A percentile compares a stretch with the other conserved stretches of the same genome.
These are phyloP conservation scores for Penicillium pulvis DNA, from an alignment of 495 filamentous ascomycete genomes.

Conservation along the genomic window DNA sequence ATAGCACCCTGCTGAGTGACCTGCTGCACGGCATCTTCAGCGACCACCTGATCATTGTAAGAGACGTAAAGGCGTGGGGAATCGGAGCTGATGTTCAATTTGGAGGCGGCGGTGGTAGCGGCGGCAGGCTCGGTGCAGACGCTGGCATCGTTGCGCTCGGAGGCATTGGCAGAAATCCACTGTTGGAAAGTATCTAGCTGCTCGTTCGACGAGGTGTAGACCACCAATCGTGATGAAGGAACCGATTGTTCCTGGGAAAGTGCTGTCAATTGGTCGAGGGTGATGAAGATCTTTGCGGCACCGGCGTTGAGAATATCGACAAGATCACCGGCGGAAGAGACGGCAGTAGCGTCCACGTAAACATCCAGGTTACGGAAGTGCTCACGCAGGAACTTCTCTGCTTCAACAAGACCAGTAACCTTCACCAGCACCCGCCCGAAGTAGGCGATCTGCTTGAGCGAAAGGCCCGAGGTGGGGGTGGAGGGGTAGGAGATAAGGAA, in stretches of 20 bases:
- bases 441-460: constrained; percentile 71
- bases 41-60: constrained; percentile 33
- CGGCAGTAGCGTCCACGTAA: constrained; percentile 74
- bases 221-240: constrained; percentile 59
- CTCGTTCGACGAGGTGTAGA: constrained; percentile 43
- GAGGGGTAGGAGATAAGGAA: constrained; percentile 51
- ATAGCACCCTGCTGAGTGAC: constrained; percentile 64
- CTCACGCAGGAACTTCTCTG: constrained; percentile 68
- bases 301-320: constrained; percentile 82
- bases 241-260: constrained; percentile 56
- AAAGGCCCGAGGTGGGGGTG: constrained; percentile 54
- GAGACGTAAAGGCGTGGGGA: constrained; percentile 42
- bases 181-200: constrained; percentile 39
- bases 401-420: constrained; percentile 58
- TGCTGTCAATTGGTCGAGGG: constrained; percentile 61
- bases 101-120: constrained; percentile 50
- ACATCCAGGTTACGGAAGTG: constrained; percentile 67
- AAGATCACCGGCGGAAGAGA: constrained; percentile 69
- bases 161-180: constrained; percentile 42
- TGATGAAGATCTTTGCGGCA: constrained; percentile 83
- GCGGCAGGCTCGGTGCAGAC: constrained; percentile 52
- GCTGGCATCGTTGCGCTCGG: constrained; percentile 54
- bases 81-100: constrained; percentile 40
- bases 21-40: constrained; percentile 49
- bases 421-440: constrained; percentile 75